Evolutionary conservation across 371 early-diverging fungal species (phyloP), one percentile per base, ranked within the genome.

Genomic region (Nematocida ausubeli): DNA sequence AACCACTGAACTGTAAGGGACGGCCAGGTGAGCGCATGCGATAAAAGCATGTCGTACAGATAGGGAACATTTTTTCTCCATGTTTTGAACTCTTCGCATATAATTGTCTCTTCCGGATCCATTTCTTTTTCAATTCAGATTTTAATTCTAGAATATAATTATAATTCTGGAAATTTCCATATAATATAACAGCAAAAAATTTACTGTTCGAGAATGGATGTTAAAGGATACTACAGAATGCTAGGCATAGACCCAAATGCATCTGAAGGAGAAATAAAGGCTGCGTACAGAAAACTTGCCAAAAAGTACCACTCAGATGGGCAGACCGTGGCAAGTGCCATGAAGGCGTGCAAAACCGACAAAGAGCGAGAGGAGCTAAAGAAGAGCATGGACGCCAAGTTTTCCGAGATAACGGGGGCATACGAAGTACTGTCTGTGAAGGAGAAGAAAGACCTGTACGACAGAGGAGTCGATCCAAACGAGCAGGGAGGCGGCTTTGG

Each of bases 31-130:
- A 98, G 87, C 3, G 94, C 92, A 81, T 95, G 95, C 2, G 95
- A 93, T 35, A 95, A 90, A 24, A 96, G 89, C 80, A 94, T 88
- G 85, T 96, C 96, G 84, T 98, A 98, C 28, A 96, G 88, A 72
- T 94, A 93, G 32, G 95, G 97, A 12, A 93, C 90, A 87, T 96
- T 96, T 88, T 96, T 96, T 84, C 95, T 94, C 99, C 99, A 98
- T 72, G 93, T 81, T 80, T 84, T 84, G 87, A 95, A 95, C 83
- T 96, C 95, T 86, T 94, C 92, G 73, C 92, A 90, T 75, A 93
- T 91, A 47, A 89, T 86, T 83, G 92, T 92, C 83, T 93, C 91
- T 80, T 91, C 89, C 37, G 35, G 35, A 26, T 22, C 24, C 34
- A 50, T 42, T 19, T 42, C 70, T 22, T 44, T 44, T 44, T 34